A percentile compares a stretch with the other conserved stretches of the same genome.
These are phyloP conservation scores for Chrysanthemum seticuspe DNA, from an alignment of 129 eudicot species.

Conservation along the genomic window DNA sequence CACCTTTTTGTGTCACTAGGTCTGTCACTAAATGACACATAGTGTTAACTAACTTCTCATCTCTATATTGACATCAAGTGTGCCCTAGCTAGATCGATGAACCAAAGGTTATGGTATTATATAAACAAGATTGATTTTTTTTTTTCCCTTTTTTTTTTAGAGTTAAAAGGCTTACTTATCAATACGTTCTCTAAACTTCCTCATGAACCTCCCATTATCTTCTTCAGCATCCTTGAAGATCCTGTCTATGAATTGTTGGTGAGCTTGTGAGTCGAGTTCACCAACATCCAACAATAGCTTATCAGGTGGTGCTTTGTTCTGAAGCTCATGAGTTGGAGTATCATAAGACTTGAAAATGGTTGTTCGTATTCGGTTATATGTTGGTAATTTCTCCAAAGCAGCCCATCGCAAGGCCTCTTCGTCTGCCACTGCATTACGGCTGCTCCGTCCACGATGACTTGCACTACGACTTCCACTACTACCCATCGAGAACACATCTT, in stretches of 20 bases:
- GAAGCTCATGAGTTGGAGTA: constrained; percentile 1
- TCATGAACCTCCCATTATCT: constrained; percentile 59
- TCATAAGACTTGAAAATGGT: constrained; percentile 36
- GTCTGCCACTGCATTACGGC: constrained; percentile 29
- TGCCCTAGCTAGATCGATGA: not conserved
- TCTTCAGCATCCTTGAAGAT: constrained; percentile 58
- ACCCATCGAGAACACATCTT: constrained; percentile 11
- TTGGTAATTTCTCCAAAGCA: constrained; percentile 57
- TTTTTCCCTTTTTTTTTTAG: not conserved
- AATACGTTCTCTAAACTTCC: constrained; percentile 48
- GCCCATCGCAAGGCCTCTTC: constrained; percentile 63
- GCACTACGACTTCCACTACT: constrained; percentile 10
- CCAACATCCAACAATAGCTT: constrained; percentile 33
- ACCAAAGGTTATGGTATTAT: not conserved
- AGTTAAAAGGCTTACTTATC: constrained; percentile 45
- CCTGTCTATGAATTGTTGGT: constrained; percentile 47
- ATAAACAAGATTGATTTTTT: too few species aligned
- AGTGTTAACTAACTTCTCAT: too few species aligned
- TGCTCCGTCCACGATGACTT: constrained; percentile 22
- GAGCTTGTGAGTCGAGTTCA: constrained; percentile 27
- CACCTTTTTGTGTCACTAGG: too few species aligned
- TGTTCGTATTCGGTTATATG: constrained; percentile 41
- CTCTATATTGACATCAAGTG: too few species aligned
- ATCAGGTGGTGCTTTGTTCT: constrained; percentile 12
- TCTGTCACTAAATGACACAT: too few species aligned